Evolutionary conservation across 495 filamentous ascomycete genomes (phyloP), one percentile per base, ranked within the genome.

Genomic region (Neurospora sp.): DNA sequence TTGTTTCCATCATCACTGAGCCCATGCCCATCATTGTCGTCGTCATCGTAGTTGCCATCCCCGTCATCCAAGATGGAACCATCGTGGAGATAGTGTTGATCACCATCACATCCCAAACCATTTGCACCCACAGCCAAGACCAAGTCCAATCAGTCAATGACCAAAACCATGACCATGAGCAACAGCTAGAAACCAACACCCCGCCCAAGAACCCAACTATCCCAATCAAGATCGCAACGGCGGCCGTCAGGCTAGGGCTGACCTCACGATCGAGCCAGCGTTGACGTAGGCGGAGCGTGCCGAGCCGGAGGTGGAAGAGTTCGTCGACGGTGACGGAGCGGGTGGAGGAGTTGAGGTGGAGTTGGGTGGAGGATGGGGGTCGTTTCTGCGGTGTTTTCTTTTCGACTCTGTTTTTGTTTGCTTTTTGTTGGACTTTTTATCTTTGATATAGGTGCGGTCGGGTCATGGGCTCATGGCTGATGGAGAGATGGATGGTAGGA

Each of bases 251-350:
- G 7, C 72, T 75, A 9, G 71, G 38, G n/a, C 75, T 78, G 31
- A 78, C 74, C 12, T 77, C 77, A 8, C 74, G 39, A 3, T 77
- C 75, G 39, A 81, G 40, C 79, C 79, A 81, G 18, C 72, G 37
- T 62, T 78, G 79, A 3, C 76, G 73, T 4, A 81, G 49, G 14
- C 70, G 66, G 14, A 81, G 41, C 60, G 20, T 31, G 46, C 76
- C 76, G 38, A 81, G 54, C 23, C 78, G 74, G 76, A 81, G 77
- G 73, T 78, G 70, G 40, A 80, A 80, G 7, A 81, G 10, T 71
- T 81, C 79, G 8, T 54, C 69, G n/a, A 40, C 72, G 31, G 38
- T 76, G 39, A 70, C 72, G 42, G 74, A 74, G 46, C 18, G 40
- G 18, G 14, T 20, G 46, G 72, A 62, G 10, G 69, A 37, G 46